Conservation (phyloP, 208 protist genomes). For the Wallacemonas sp. region DNA sequence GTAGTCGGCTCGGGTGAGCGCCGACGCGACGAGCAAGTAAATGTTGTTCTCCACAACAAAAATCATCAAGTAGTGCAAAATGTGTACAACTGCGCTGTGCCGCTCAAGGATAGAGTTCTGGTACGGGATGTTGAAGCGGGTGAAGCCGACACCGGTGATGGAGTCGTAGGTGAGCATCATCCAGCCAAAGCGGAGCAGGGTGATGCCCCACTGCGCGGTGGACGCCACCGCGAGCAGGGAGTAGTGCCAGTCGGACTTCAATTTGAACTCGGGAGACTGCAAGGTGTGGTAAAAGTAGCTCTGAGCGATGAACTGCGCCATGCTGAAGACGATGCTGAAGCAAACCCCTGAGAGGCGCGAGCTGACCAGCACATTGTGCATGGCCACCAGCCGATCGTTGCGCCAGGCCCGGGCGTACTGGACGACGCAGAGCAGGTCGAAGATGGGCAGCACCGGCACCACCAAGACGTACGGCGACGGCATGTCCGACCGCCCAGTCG, state of each 20-base stretch:
- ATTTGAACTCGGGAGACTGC: not conserved
- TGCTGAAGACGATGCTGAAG: slow-evolving; percentile 54
- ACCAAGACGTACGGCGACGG: slow-evolving; percentile 69
- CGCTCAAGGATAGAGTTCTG: slow-evolving; percentile 30
- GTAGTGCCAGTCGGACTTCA: slow-evolving; percentile 16
- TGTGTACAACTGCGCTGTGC: slow-evolving; percentile 37
- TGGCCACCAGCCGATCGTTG: slow-evolving; percentile 33
- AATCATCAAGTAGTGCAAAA: slow-evolving; percentile 46
- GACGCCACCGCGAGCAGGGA: slow-evolving; percentile 35
- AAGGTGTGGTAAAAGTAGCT: slow-evolving; percentile 42
- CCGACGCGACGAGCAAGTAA: slow-evolving; percentile 37
- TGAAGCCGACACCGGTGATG: slow-evolving; percentile 68
- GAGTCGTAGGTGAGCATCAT: slow-evolving; percentile 60
- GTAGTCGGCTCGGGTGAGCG: slow-evolving; percentile 14
- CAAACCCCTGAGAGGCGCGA: slow-evolving; percentile 53
- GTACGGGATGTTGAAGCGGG: slow-evolving; percentile 58
- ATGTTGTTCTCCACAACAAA: slow-evolving; percentile 66
- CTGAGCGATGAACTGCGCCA: slow-evolving; percentile 74
- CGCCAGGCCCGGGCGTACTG: slow-evolving; percentile 39
- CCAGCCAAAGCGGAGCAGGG: slow-evolving; percentile 49
- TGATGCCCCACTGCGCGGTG: slow-evolving; percentile 40
- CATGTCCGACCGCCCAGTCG: slow-evolving; percentile 20
- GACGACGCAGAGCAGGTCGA: slow-evolving; percentile 59
- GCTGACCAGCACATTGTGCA: slow-evolving; percentile 66
- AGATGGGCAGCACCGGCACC: slow-evolving; percentile 70